Percentiles rank a stretch among this genome's conserved stretches.
Conservation (phyloP, 495 filamentous ascomycete species). For the Talaromyces thailandensis region DNA sequence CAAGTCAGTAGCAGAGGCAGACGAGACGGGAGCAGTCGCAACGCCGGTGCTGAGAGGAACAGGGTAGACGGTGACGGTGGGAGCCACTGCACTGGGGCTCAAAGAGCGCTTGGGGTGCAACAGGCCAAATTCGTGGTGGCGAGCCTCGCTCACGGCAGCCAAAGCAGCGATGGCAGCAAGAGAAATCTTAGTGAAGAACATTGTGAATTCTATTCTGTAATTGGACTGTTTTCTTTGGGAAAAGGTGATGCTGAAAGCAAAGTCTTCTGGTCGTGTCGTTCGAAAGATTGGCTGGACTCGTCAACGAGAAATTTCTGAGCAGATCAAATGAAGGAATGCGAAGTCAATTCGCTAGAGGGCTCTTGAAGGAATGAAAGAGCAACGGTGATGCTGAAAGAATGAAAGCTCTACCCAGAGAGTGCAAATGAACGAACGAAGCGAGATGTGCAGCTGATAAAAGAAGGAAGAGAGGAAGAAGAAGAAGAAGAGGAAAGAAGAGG, state of each 20-base stretch:
- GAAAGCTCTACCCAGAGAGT: conserved; percentile 23
- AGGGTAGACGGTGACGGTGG: conserved; percentile 10
- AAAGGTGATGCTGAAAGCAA: background rate
- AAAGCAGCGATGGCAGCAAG: conserved; percentile 39
- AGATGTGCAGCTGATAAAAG: conserved; percentile 5
- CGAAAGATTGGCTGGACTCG: conserved; percentile 3
- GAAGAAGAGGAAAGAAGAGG: conserved; percentile 7
- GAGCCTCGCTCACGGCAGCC: conserved; percentile 33
- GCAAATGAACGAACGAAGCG: conserved; percentile 16
- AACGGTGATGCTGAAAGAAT: conserved; percentile 17
- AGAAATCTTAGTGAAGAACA: conserved; percentile 40
- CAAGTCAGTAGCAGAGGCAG: conserved; percentile 28
- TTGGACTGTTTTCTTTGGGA: background rate
- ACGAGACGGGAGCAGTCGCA: conserved; percentile 2
- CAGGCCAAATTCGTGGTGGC: conserved; percentile 19
- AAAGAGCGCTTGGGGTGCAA: conserved; percentile 12
- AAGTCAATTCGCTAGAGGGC: conserved; percentile 38
- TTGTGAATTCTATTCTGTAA: conserved; percentile 12
- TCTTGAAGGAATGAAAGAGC: conserved; percentile 24
- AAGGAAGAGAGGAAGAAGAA: conserved; percentile 14
- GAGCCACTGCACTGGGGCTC: conserved; percentile 10
- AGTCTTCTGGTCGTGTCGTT: background rate
- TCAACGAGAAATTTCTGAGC: conserved; percentile 5
- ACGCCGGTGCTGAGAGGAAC: conserved; percentile 15
- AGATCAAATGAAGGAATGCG: conserved; percentile 21